Percentiles rank a stretch among this genome's conserved stretches.
Conservation (phyloP, 2,329 filamentous ascomycete genomes). For the Fusarium pseudonygamai region DNA sequence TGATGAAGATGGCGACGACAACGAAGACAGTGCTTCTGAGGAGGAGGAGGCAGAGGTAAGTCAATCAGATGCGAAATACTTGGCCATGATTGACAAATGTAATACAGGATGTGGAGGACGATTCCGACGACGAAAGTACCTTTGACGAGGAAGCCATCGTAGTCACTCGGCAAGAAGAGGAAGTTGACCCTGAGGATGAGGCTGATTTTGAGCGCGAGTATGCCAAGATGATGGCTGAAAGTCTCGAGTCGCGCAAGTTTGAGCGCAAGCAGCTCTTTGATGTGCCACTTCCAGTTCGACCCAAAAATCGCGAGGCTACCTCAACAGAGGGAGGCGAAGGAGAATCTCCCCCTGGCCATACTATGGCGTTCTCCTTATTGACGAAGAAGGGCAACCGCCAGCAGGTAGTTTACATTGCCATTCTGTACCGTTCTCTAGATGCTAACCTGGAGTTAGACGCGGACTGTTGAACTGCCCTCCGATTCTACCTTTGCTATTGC, state of each 20-base stretch:
- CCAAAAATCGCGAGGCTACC: slow-evolving; percentile 68
- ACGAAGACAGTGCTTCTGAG: slow-evolving; percentile 67
- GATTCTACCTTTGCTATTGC: slow-evolving; percentile 96
- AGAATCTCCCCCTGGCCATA: slow-evolving; percentile 53
- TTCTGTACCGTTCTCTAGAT: background rate
- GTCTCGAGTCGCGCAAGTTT: slow-evolving; percentile 93
- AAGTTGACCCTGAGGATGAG: slow-evolving; percentile 91
- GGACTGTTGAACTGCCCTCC: slow-evolving; percentile 86
- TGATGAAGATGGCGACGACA: slow-evolving; percentile 70
- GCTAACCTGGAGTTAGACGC: slow-evolving; percentile 67
- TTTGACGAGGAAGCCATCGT: slow-evolving; percentile 90
- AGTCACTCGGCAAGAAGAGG: slow-evolving; percentile 89
- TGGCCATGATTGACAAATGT: slow-evolving; percentile 6
- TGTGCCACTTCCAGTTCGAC: slow-evolving; percentile 92
- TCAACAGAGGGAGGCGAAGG: slow-evolving; percentile 42
- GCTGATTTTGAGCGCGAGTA: slow-evolving; percentile 98
- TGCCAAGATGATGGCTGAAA: slow-evolving; percentile 98
- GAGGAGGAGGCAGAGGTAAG: slow-evolving; percentile 69
- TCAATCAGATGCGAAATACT: background rate
- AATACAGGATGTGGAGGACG: slow-evolving; percentile 58
- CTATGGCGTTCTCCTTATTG: slow-evolving; percentile 96
- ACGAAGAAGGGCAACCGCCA: slow-evolving; percentile 97
- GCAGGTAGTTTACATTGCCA: slow-evolving; percentile 67
- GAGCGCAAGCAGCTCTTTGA: slow-evolving; percentile 96
- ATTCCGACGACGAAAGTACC: slow-evolving; percentile 66